Conservation (phyloP, 2,329 filamentous ascomycete species). For the Lizonia empirigonia region DNA sequence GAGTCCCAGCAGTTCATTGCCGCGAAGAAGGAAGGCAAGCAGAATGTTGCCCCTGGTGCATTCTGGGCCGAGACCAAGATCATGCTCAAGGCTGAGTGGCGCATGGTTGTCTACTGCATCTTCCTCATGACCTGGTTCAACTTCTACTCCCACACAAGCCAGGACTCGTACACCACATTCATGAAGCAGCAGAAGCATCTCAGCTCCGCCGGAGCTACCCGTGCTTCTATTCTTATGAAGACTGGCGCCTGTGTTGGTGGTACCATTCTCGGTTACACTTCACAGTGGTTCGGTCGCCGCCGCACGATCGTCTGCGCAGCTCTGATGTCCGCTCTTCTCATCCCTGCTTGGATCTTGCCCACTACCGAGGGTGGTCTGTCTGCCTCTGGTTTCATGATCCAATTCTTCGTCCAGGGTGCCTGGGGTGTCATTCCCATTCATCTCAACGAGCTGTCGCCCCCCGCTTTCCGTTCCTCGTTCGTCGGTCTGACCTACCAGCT, state of each 20-base stretch:
- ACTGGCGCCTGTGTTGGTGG: constrained; percentile 76
- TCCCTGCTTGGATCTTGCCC: constrained; percentile 74
- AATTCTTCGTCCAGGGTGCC: constrained; percentile 57
- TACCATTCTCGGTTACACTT: constrained; percentile 73
- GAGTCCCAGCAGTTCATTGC: constrained; percentile 78
- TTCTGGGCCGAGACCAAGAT: constrained; percentile 73
- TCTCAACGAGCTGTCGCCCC: constrained; percentile 74
- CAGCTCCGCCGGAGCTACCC: constrained; percentile 65
- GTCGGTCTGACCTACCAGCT: constrained; percentile 75
- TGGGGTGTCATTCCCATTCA: constrained; percentile 64
- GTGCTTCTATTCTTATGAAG: constrained; percentile 84
- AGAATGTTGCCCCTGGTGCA: constrained; percentile 50
- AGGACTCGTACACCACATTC: constrained; percentile 83
- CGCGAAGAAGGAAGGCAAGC: constrained; percentile 65
- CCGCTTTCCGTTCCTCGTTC: constrained; percentile 72
- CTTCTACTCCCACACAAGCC: constrained; percentile 75
- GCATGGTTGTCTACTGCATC: constrained; percentile 76
- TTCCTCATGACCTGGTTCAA: constrained; percentile 74
- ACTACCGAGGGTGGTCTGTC: constrained; percentile 64
- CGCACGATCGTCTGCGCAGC: constrained; percentile 68
- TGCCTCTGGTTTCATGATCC: constrained; percentile 70
- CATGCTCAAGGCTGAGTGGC: constrained; percentile 75
- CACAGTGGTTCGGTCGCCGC: constrained; percentile 76
- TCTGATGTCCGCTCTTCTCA: constrained; percentile 64
- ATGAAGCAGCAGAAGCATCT: constrained; percentile 76